Evolutionary conservation across 139 green algal species (phyloP).

Genomic region (Closterium sp.): DNA sequence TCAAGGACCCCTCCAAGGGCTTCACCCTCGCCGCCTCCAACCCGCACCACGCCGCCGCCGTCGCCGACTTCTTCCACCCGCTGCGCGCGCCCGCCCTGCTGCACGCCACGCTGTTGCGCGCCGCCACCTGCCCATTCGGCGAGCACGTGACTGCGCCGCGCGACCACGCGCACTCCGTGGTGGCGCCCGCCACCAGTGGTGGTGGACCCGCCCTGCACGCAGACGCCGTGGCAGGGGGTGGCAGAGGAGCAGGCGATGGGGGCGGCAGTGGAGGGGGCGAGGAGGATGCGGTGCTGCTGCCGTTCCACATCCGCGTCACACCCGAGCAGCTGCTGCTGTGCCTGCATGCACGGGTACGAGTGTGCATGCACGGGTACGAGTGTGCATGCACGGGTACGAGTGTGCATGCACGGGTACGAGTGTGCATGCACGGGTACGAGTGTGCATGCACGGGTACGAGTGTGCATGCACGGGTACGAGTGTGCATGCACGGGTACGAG

Average conservation of each 20-base stretch:
- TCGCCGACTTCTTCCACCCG: neutral
- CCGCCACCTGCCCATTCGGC: neutral
- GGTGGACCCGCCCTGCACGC: neutral
- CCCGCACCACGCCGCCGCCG: neutral
- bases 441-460: too few species aligned
- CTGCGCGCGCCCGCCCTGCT: neutral
- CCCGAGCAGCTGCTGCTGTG: neutral
- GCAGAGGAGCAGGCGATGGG: neutral
- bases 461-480: too few species aligned
- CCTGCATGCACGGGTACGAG: neutral
- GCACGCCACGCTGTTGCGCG: neutral
- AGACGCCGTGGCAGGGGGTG: neutral
- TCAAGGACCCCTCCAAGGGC: neutral
- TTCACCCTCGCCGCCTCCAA: neutral
- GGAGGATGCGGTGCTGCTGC: neutral
- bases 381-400: too few species aligned
- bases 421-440: too few species aligned
- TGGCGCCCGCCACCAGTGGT: neutral
- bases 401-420: too few species aligned
- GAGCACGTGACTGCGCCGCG: neutral
- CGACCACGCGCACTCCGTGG: too few species aligned
- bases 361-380: neutral
- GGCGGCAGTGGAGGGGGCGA: neutral
- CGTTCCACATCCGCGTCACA: neutral
- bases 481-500: too few species aligned